These are phyloP conservation scores for Lentinula boryana DNA, from an alignment of 768 basidiomycete species.

Conservation along the genomic window DNA sequence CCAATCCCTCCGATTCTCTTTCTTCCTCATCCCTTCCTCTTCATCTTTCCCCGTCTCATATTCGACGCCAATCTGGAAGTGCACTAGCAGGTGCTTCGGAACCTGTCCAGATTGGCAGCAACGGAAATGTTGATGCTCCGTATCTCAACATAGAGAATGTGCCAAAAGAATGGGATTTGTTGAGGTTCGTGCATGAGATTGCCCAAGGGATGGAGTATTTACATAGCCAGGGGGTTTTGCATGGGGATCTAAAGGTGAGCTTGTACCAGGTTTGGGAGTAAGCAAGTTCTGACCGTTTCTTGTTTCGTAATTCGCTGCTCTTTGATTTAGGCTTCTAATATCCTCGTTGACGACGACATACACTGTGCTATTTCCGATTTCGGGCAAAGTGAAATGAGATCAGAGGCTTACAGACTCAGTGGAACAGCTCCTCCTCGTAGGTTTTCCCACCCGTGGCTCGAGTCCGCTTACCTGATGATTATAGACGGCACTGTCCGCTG, in stretches of 20 bases:
- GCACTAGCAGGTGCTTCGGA: background rate
- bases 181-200: slow-evolving; percentile 66
- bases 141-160: slow-evolving; percentile 8
- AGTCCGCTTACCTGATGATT: background rate
- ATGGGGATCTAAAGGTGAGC: slow-evolving; percentile 76
- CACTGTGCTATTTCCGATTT: slow-evolving; percentile 78
- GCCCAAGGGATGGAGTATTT: slow-evolving; percentile 80
- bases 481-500: slow-evolving; percentile 63
- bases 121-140: slow-evolving; percentile 6
- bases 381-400: slow-evolving; percentile 76
- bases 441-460: slow-evolving; percentile 15
- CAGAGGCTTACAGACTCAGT: slow-evolving; percentile 58
- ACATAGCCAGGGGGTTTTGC: slow-evolving; percentile 60
- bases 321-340: slow-evolving; percentile 53
- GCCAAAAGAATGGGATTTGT: slow-evolving; percentile 36
- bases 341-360: slow-evolving; percentile 63
- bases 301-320: background rate
- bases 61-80: background rate
- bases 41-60: background rate
- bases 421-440: slow-evolving; percentile 42
- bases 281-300: background rate
- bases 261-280: background rate
- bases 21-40: background rate
- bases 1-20: background rate
- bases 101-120: background rate